Conservation (phyloP, 2,329 filamentous ascomycete genomes). For the Beauveria medogensis region DNA sequence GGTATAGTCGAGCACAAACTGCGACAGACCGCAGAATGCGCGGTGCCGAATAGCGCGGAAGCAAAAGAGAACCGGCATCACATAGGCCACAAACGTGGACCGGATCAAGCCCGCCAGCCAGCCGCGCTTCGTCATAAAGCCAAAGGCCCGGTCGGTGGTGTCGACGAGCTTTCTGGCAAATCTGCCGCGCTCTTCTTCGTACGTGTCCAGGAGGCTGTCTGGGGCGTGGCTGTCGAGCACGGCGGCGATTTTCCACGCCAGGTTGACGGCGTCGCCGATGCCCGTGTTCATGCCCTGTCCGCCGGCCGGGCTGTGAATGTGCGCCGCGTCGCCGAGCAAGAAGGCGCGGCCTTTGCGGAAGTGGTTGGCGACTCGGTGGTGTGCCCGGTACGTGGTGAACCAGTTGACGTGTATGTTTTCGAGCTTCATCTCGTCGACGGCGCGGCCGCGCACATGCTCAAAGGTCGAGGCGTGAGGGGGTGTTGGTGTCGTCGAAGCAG, state of each 20-base stretch:
- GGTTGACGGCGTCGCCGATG: constrained; percentile 26
- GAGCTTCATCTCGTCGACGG: constrained; percentile 4
- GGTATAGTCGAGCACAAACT: background rate
- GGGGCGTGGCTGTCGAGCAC: constrained; percentile 16
- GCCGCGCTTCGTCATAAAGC: background rate
- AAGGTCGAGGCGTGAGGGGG: background rate
- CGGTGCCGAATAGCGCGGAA: background rate
- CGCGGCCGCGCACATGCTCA: constrained; percentile 4
- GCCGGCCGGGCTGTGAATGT: constrained; percentile 27
- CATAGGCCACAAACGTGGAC: background rate
- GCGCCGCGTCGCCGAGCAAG: constrained; percentile 28
- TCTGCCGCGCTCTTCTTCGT: constrained; percentile 17
- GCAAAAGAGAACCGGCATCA: background rate
- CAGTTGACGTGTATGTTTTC: background rate
- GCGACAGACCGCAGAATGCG: background rate
- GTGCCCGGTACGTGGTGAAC: constrained; percentile 7
- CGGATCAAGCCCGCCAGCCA: background rate
- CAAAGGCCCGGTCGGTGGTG: constrained; percentile 1
- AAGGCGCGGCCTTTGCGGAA: constrained; percentile 24
- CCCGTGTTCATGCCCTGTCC: constrained; percentile 31
- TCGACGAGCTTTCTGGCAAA: constrained; percentile 1
- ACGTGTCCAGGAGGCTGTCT: constrained; percentile 16
- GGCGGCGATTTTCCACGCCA: constrained; percentile 27
- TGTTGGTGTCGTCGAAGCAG: background rate
- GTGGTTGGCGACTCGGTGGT: constrained; percentile 5